Conservation (phyloP, 2,329 filamentous ascomycete species). For the Phialophora macrospora region DNA sequence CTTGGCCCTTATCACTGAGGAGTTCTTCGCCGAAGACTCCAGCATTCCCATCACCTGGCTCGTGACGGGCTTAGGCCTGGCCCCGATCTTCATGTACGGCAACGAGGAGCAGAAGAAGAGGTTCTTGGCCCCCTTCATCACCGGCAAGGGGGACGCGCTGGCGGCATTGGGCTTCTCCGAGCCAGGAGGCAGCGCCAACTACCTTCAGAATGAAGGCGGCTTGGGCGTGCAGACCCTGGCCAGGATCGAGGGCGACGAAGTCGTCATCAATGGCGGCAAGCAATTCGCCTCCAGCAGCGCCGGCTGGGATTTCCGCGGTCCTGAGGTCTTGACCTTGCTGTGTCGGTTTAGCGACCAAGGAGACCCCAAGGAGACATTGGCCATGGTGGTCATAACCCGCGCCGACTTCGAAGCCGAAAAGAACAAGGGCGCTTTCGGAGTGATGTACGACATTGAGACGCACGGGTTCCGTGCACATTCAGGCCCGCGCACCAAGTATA, state of each 20-base stretch:
- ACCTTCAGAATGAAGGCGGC: slow-evolving; percentile 54
- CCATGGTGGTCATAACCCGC: slow-evolving; percentile 57
- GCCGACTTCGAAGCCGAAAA: slow-evolving; percentile 53
- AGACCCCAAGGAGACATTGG: slow-evolving; percentile 46
- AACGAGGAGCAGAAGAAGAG: slow-evolving; percentile 48
- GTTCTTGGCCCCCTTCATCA: slow-evolving; percentile 56
- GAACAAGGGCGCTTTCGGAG: slow-evolving; percentile 48
- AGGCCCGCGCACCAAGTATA: slow-evolving; percentile 56
- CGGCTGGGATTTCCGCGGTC: slow-evolving; percentile 59
- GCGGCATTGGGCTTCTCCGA: slow-evolving; percentile 59
- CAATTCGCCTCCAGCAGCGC: slow-evolving; percentile 60
- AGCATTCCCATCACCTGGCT: slow-evolving; percentile 58
- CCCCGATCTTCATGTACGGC: slow-evolving; percentile 54
- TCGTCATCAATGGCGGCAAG: slow-evolving; percentile 59
- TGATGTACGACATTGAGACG: slow-evolving; percentile 53
- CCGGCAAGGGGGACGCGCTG: slow-evolving; percentile 51
- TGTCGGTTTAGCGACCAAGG: slow-evolving; percentile 46
- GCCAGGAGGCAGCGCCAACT: slow-evolving; percentile 59
- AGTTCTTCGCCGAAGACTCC: slow-evolving; percentile 58
- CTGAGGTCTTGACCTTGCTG: slow-evolving; percentile 58
- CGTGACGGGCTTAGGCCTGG: slow-evolving; percentile 58
- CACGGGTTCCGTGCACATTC: slow-evolving; percentile 56
- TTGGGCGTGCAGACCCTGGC: slow-evolving; percentile 57
- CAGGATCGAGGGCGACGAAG: slow-evolving; percentile 53
- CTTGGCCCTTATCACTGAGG: slow-evolving; percentile 58